Conservation (phyloP, 2,329 filamentous ascomycete species). For the Cladorrhinum sp. region DNA sequence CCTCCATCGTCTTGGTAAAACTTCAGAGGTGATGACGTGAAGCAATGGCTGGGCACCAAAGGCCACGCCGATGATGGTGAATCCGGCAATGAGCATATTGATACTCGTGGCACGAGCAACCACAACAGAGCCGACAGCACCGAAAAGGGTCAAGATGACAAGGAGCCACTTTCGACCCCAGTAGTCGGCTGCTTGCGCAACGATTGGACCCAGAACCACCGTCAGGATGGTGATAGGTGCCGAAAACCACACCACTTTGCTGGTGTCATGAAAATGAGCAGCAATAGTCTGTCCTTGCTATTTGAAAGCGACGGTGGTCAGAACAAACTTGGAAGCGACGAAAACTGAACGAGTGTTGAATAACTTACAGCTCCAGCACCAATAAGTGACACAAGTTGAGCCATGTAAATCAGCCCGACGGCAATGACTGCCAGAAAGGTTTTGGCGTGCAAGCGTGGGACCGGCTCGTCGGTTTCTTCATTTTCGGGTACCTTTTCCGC, state of each 20-base stretch:
- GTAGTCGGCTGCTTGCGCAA: constrained; percentile 41
- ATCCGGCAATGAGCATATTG: constrained; percentile 38
- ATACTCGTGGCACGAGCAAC: constrained; percentile 36
- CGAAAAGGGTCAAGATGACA: constrained; percentile 34
- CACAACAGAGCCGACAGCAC: constrained; percentile 36
- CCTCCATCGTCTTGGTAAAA: constrained; percentile 37
- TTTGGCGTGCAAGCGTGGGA: constrained; percentile 17
- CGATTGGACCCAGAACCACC: constrained; percentile 35
- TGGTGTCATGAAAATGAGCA: constrained; percentile 25
- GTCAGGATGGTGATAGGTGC: constrained; percentile 38
- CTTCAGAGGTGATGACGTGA: constrained; percentile 39
- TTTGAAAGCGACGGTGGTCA: not conserved
- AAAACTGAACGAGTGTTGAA: not conserved
- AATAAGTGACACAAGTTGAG: constrained; percentile 35
- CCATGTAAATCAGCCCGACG: constrained; percentile 37
- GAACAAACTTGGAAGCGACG: not conserved
- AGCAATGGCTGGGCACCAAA: constrained; percentile 40
- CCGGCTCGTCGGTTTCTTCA: constrained; percentile 1
- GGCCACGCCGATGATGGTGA: constrained; percentile 35
- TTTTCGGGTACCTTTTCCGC: not conserved
- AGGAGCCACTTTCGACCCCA: constrained; percentile 44
- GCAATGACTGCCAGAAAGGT: constrained; percentile 33
- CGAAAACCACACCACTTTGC: constrained; percentile 35
- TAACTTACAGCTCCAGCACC: constrained; percentile 35
- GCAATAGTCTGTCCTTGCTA: constrained; percentile 36